These are phyloP conservation scores for Litsea cubeba DNA, from an alignment of 164 flowering plant species.

Conservation along the genomic window DNA sequence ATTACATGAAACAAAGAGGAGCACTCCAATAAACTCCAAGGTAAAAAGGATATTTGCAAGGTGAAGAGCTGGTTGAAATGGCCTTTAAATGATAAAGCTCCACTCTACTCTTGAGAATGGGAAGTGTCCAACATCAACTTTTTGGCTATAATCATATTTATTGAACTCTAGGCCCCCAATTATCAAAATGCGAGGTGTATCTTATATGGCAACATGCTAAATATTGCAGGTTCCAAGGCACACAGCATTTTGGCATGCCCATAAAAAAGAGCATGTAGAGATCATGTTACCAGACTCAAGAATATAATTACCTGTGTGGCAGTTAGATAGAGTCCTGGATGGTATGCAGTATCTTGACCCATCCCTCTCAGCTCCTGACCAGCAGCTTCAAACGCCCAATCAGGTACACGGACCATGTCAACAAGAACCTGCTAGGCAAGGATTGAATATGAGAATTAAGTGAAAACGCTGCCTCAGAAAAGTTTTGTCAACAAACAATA, in stretches of 20 bases:
- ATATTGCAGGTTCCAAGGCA: no score
- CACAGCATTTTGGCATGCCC: no score
- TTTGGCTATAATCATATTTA: no score
- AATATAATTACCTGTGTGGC: slow-evolving; percentile 64
- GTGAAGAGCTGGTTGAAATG: no score
- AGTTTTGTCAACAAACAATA: not conserved
- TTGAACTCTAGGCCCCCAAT: no score
- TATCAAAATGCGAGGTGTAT: no score
- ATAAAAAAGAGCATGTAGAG: not conserved
- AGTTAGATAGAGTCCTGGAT: slow-evolving; percentile 88
- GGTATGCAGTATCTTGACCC: slow-evolving; percentile 92
- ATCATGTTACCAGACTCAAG: not conserved
- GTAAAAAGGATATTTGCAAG: no score
- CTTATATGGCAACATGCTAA: not conserved
- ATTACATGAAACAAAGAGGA: no score
- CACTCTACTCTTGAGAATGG: no score
- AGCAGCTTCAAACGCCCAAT: slow-evolving; percentile 99
- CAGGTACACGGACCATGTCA: slow-evolving; percentile 93
- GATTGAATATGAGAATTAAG: not conserved
- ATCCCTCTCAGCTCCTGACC: slow-evolving; percentile 94
- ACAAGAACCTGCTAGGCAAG: slow-evolving; percentile 62
- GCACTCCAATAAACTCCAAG: no score
- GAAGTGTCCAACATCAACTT: no score
- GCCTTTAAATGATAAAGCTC: no score
- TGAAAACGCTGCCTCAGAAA: not conserved